Evolutionary conservation across 805 yeast genomes (phyloP).

Genomic region (Sugiyamaella mastotermitis): DNA sequence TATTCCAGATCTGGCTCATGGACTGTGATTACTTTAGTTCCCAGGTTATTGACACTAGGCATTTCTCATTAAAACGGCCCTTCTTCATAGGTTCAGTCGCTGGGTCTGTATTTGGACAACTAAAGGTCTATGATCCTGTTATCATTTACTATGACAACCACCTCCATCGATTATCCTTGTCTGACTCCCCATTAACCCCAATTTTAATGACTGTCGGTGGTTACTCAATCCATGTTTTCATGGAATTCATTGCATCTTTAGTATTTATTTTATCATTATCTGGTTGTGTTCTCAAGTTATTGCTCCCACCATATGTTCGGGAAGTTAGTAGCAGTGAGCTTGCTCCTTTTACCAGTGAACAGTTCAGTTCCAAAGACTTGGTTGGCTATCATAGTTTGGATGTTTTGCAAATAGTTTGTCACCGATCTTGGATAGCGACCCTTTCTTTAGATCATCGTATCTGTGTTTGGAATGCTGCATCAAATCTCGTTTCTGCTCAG

Average conservation of each 20-base stretch:
- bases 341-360: conserved; percentile 1
- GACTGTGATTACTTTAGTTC: no score
- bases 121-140: no score
- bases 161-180: no score
- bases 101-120: conserved; percentile 3
- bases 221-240: conserved; percentile 18
- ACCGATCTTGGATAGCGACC: conserved; percentile 42
- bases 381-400: conserved; percentile 56
- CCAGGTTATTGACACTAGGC: no score
- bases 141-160: no score
- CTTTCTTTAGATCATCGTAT: conserved; percentile 71
- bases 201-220: no score
- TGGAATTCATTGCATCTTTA: conserved; percentile 51
- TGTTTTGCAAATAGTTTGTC: conserved; percentile 42
- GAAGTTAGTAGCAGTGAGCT: not conserved
- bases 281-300: conserved; percentile 38
- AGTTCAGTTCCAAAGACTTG: conserved; percentile 35
- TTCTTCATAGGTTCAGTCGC: not conserved
- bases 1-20: conserved; percentile 10
- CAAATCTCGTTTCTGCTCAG: no score
- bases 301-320: conserved; percentile 24
- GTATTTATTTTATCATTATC: conserved; percentile 47
- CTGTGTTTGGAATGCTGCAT: conserved; percentile 58
- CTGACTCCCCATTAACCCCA: no score
- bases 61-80: no score